These are phyloP conservation scores for Alternaria infectoria DNA, from an alignment of 2,329 filamentous ascomycete species.

Conservation along the genomic window DNA sequence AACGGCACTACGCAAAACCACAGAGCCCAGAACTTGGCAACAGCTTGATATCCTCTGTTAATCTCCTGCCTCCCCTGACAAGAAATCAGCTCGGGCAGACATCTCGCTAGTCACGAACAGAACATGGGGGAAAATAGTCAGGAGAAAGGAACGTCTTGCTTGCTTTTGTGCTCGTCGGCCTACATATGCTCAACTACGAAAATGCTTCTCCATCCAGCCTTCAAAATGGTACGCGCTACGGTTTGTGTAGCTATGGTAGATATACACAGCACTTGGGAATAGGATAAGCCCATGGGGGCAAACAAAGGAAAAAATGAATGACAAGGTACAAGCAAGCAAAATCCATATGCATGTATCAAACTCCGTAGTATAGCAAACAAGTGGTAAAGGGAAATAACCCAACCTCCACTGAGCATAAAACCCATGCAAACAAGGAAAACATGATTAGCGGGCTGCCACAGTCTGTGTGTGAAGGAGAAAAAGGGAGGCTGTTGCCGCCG, in stretches of 20 bases:
- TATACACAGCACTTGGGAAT: slow-evolving; percentile 33
- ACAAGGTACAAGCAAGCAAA: slow-evolving; percentile 31
- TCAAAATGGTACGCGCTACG: slow-evolving; percentile 15
- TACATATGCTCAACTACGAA: slow-evolving; percentile 25
- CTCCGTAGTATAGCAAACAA: slow-evolving; percentile 32
- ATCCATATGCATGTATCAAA: slow-evolving; percentile 47
- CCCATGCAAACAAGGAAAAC: slow-evolving; percentile 42
- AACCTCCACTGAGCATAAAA: slow-evolving; percentile 32
- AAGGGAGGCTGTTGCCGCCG: slow-evolving; percentile 35
- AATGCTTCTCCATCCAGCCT: slow-evolving; percentile 6
- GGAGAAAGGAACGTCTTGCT: slow-evolving; percentile 33
- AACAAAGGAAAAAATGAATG: slow-evolving; percentile 6
- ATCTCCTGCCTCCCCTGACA: neutral
- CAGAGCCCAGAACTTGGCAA: neutral
- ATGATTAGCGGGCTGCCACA: slow-evolving; percentile 44
- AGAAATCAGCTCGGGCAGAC: neutral
- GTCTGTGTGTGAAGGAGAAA: slow-evolving; percentile 23
- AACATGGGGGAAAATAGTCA: neutral
- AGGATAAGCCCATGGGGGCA: slow-evolving; percentile 19
- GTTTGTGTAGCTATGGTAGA: slow-evolving; percentile 30
- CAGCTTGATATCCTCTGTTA: neutral
- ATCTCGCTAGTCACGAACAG: neutral
- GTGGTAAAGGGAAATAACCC: slow-evolving; percentile 19
- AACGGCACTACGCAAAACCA: neutral
- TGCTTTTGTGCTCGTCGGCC: slow-evolving; percentile 37